Percentiles rank a stretch among this genome's conserved stretches.
phyloP scores from a whole-genome alignment of 305 asterid genomes.

The Petunia hybrid region DNA sequence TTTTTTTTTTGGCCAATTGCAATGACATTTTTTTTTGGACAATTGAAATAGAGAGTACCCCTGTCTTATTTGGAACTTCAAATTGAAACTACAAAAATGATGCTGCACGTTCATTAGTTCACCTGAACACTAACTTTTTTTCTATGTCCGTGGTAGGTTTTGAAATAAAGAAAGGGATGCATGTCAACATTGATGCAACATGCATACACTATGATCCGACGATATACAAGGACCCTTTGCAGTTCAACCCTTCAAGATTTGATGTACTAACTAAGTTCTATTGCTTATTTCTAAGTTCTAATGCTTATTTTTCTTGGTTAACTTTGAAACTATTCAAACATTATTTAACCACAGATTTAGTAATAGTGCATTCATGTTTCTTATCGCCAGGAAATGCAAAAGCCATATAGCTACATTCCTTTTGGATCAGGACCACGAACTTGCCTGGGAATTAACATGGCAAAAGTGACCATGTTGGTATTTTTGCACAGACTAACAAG shows the following conservation, averaged over 20 bases:
- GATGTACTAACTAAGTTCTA: conserved; percentile 43
- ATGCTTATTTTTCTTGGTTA: not conserved
- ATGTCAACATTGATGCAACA: conserved; percentile 63
- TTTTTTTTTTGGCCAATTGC: not conserved
- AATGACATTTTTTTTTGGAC: not conserved
- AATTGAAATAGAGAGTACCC: not conserved
- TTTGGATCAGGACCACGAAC: conserved; percentile 68
- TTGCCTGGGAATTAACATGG: conserved; percentile 70
- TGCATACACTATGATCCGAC: conserved; percentile 64
- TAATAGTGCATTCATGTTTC: not conserved
- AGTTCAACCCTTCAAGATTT: conserved; percentile 67
- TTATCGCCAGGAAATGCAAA: conserved; percentile 56
- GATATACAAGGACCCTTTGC: conserved; percentile 51
- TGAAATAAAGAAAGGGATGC: conserved; percentile 71
- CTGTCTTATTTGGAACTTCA: not conserved
- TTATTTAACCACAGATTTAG: not conserved
- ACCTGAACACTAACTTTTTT: not conserved
- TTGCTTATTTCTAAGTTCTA: not conserved
- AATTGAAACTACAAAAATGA: not conserved
- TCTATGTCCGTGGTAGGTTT: conserved; percentile 45
- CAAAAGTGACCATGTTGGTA: conserved; percentile 62
- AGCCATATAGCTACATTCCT: conserved; percentile 66
- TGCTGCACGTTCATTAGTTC: not conserved
- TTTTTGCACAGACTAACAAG: conserved; percentile 54
- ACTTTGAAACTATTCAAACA: not conserved